Conservation (phyloP, 306 rosid species). For the Cercis canadensis region DNA sequence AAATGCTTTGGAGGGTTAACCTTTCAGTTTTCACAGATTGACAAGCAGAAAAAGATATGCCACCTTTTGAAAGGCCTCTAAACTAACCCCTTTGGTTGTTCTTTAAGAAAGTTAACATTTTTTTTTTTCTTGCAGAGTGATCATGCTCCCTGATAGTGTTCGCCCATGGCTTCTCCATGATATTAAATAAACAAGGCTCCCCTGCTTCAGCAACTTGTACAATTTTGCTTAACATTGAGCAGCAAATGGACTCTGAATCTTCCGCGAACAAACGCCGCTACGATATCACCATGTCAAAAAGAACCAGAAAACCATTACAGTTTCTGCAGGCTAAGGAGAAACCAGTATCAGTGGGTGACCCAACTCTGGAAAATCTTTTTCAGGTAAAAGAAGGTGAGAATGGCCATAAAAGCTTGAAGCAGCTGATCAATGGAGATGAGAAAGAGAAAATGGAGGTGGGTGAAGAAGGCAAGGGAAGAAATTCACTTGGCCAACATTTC, state of each 20-base stretch:
- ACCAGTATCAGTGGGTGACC: conserved; percentile 3
- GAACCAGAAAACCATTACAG: conserved; percentile 68
- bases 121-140: conserved; percentile 7
- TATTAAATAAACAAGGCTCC: not conserved
- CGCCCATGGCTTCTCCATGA: conserved; percentile 28
- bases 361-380: conserved; percentile 10
- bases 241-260: conserved; percentile 58
- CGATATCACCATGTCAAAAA: conserved; percentile 81
- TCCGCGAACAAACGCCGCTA: conserved; percentile 54
- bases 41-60: conserved; percentile 55
- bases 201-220: not conserved
- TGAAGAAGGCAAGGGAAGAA: conserved; percentile 41
- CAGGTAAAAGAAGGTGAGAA: conserved; percentile 33
- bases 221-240: too few relatives aligned
- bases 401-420: conserved; percentile 76
- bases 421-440: conserved; percentile 58
- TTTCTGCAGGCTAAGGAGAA: conserved; percentile 37
- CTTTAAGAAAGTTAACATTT: conserved; percentile 51
- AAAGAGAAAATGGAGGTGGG: conserved; percentile 3
- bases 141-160: not conserved
- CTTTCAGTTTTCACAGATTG: conserved; percentile 44
- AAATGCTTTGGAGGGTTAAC: conserved; percentile 43
- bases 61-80: conserved; percentile 63
- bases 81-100: conserved; percentile 59
- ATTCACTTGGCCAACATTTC: conserved; percentile 73